Conservation (phyloP, 176 grass and related monocot genomes). For the Hsuehochloa calcarea region DNA sequence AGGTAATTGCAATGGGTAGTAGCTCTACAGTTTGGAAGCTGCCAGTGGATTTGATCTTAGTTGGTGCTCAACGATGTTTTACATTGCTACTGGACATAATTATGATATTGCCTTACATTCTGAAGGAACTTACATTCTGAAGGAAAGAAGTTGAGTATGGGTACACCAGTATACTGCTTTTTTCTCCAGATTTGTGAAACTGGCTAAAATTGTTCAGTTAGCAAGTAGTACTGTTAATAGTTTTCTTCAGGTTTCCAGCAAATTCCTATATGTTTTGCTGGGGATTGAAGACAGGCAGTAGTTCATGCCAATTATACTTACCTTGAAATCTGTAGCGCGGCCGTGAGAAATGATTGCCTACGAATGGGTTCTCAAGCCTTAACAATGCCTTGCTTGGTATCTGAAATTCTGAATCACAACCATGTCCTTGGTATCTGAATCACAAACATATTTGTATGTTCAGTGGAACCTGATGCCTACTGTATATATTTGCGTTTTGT, state of each 20-base stretch:
- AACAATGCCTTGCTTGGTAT: background rate
- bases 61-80: background rate
- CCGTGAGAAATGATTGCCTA: background rate
- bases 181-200: background rate
- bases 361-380: background rate
- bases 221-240: background rate
- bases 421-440: background rate
- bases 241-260: background rate
- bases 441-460: background rate
- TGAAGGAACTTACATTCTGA: background rate
- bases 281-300: background rate
- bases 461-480: background rate
- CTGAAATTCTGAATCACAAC: background rate
- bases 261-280: background rate
- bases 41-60: background rate
- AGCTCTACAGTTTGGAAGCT: background rate
- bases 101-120: background rate
- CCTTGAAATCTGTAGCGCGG: background rate
- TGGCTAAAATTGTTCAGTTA: background rate
- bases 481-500: background rate
- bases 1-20: background rate
- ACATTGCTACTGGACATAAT: background rate
- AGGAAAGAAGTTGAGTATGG: background rate
- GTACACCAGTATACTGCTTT: background rate
- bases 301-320: background rate